Percentiles rank a stretch among this genome's conserved stretches.
Evolutionary conservation across 768 basidiomycete genomes (phyloP).

Genomic region (Collybia sp.): DNA sequence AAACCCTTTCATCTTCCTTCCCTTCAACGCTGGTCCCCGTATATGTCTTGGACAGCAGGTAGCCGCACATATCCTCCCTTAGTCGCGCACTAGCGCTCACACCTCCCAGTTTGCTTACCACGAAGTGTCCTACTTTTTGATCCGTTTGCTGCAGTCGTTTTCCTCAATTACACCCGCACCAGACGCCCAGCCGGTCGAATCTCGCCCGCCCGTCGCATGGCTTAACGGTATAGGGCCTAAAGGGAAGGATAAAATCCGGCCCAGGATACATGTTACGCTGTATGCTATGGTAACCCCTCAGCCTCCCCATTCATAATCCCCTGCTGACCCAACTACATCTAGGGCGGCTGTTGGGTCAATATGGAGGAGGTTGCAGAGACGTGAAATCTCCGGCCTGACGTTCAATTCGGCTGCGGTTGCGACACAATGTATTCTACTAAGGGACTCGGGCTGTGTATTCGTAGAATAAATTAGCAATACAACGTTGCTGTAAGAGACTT

Average conservation of each 20-base stretch:
- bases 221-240: no score
- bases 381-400: background rate
- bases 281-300: background rate
- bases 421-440: no score
- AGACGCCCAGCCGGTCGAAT: conserved; percentile 37
- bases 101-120: conserved; percentile 55
- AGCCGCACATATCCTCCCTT: conserved; percentile 1
- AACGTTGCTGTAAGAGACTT: no score
- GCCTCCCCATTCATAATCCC: background rate
- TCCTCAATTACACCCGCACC: conserved; percentile 36
- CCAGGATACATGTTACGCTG: no score
- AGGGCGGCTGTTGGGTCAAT: background rate
- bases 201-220: conserved; percentile 30
- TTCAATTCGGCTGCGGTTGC: no score
- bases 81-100: background rate
- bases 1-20: conserved; percentile 69
- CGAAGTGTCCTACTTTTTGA: conserved; percentile 59
- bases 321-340: background rate
- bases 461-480: no score
- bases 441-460: no score
- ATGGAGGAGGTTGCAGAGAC: background rate
- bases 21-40: conserved; percentile 57
- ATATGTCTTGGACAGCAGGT: conserved; percentile 62
- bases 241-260: no score
- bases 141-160: conserved; percentile 54